A percentile compares a stretch with the other conserved stretches of the same genome.
Conservation (phyloP, 2,329 filamentous ascomycete species). For the Escovopsis sp. region DNA sequence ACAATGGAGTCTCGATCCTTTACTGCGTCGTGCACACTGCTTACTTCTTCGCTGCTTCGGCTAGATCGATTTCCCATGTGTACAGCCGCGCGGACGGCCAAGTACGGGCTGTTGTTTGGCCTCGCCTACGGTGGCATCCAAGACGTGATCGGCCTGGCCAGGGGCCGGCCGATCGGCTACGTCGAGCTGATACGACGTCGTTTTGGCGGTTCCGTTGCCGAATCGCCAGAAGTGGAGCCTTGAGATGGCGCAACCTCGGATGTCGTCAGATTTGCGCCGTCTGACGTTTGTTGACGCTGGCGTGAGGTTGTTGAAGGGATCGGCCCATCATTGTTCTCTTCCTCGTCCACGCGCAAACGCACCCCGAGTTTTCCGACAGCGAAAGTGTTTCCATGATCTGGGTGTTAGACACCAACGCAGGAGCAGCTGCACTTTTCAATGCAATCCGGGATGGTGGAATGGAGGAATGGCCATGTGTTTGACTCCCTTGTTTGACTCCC, state of each 20-base stretch:
- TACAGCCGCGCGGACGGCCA: conserved; percentile 63
- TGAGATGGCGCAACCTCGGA: conserved; percentile 4
- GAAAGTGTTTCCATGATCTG: no score
- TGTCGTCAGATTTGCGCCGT: no score
- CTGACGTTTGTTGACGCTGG: no score
- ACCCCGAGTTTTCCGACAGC: no score
- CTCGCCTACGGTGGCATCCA: conserved; percentile 69
- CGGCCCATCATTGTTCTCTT: not conserved
- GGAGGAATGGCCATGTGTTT: no score
- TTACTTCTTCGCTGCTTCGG: conserved; percentile 4
- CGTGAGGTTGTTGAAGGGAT: no score
- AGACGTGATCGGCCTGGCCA: conserved; percentile 54
- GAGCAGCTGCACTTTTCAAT: no score
- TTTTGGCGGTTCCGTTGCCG: conserved; percentile 4
- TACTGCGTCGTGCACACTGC: not conserved
- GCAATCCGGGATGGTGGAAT: no score
- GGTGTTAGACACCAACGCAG: no score
- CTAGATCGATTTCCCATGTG: conserved; percentile 67
- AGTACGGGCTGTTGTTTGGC: conserved; percentile 64
- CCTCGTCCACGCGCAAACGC: no score
- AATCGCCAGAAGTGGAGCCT: no score
- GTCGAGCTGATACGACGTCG: conserved; percentile 48
- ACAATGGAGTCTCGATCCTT: not conserved
- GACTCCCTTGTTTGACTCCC: no score
- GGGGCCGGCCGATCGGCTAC: conserved; percentile 61